Evolutionary conservation across 352 stramenopile species (phyloP).

Genomic region (Pythium rhizo-oryzae): DNA sequence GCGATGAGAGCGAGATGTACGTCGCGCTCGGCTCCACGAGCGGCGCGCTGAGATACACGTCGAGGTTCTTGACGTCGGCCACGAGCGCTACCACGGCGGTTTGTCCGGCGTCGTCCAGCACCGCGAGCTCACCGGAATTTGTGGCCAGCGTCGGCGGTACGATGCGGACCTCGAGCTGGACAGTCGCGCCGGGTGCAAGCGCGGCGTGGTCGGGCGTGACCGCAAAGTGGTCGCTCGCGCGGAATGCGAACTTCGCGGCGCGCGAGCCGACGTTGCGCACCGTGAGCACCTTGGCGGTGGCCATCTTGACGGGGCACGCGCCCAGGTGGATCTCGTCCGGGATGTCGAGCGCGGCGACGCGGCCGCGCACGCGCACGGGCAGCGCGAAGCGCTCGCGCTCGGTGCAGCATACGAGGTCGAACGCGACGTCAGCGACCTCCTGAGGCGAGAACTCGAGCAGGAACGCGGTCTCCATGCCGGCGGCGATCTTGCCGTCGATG

Average conservation of each 20-base stretch:
- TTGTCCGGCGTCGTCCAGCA: conserved; percentile 84
- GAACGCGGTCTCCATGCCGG: conserved; percentile 95
- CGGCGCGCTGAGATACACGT: conserved; percentile 90
- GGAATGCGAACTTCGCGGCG: conserved; percentile 77
- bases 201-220: conserved; percentile 64
- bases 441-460: conserved; percentile 91
- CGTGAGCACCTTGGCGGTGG: conserved; percentile 75
- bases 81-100: conserved; percentile 68
- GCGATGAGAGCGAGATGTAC: conserved; percentile 93
- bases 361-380: conserved; percentile 85
- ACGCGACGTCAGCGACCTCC: conserved; percentile 85
- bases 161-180: conserved; percentile 85
- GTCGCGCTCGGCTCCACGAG: conserved; percentile 84
- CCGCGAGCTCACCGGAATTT: conserved; percentile 75
- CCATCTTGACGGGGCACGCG: conserved; percentile 86
- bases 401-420: conserved; percentile 93
- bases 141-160: conserved; percentile 36
- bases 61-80: conserved; percentile 83
- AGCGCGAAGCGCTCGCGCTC: conserved; percentile 95
- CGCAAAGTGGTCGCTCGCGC: conserved; percentile 55
- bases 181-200: conserved; percentile 60
- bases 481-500: conserved; percentile 83
- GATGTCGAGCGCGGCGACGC: conserved; percentile 86
- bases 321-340: conserved; percentile 91
- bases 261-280: conserved; percentile 91